Base-by-base conservation (phyloP, 371 early-diverging fungal species). In the Mortierella sp. region DNA sequence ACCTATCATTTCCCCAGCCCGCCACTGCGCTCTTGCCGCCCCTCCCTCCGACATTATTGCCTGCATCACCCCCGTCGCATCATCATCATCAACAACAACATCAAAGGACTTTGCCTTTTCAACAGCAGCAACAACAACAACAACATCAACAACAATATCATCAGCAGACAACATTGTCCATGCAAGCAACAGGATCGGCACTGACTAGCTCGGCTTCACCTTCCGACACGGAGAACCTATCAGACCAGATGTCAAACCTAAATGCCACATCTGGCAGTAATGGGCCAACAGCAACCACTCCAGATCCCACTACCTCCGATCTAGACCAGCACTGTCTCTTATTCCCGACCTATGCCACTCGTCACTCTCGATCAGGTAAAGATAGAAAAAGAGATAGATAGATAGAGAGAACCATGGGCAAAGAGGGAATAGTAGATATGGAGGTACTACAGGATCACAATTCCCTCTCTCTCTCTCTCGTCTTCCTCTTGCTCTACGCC, bases 281-380 rank as follows among this genome's bases (percentile, higher is more conserved):
- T 65, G 41, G 26, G 40, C 13, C 43, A 65, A 43, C 65, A 19
- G 29, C 64, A 64, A 34, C 37, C 34, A 19, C 61, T 37, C 61
- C 61, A 37, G 61, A 61, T 19, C 34, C 61, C 19, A 34, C n/a
- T 19, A 34, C 61, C 37, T 61, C 61, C 34, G 84, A 83, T 47
- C 8, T 79, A 6, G 76, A 70, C 39, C 84, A 83, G 26, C 84
- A 83, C 26, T 83, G 84, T 66, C 73, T 83, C 16, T 37, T 83
- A 50, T 83, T 83, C 64, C 84, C 84, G 37, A 76, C 79, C 24
- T 83, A 83, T 69, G 84, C 84, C 19, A 79, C 79, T 2, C 53
- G 66, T 1, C 69, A 79, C 39, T 79, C 84, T 53, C 73, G 67
- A 39, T 83, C 83, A 68, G 79, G 83, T 83, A 83, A 34, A 37